Evolutionary conservation across 2,329 filamentous ascomycete species (phyloP).

Genomic region (Calonectria naviculata): DNA sequence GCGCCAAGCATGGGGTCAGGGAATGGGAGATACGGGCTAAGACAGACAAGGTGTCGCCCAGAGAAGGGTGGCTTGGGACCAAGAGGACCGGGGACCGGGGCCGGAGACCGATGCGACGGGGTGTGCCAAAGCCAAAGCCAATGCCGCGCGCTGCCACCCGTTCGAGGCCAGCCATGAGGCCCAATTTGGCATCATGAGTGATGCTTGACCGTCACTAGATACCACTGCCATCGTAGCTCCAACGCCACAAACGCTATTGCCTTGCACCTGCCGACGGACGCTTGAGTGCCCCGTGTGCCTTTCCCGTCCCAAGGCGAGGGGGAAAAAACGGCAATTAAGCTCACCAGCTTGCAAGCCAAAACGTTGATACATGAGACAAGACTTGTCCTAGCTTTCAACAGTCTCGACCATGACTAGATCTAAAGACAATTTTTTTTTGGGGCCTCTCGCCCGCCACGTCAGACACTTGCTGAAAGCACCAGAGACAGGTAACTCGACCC

Average conservation of each 20-base stretch:
- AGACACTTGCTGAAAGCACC: constrained; percentile 17
- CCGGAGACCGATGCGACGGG: constrained; percentile 21
- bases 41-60: constrained; percentile 12
- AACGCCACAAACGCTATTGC: constrained; percentile 18
- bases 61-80: constrained; percentile 25
- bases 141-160: constrained; percentile 28
- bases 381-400: constrained; percentile 2
- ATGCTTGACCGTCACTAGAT: constrained; percentile 27
- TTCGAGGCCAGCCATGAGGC: constrained; percentile 36
- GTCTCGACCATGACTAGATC: constrained; percentile 11
- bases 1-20: constrained; percentile 37
- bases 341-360: background rate
- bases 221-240: background rate
- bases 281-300: constrained; percentile 23
- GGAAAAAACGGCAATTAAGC: background rate
- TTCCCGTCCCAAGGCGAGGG: constrained; percentile 28
- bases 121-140: constrained; percentile 27
- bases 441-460: constrained; percentile 30
- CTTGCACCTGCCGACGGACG: constrained; percentile 23
- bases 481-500: constrained; percentile 7
- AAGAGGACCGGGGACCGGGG: constrained; percentile 20
- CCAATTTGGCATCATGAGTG: constrained; percentile 32
- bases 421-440: background rate
- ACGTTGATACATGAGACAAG: constrained; percentile 5
- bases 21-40: constrained; percentile 12